These are phyloP conservation scores for Solanum lignicaule DNA, from an alignment of 257 asterid species.

Conservation along the genomic window DNA sequence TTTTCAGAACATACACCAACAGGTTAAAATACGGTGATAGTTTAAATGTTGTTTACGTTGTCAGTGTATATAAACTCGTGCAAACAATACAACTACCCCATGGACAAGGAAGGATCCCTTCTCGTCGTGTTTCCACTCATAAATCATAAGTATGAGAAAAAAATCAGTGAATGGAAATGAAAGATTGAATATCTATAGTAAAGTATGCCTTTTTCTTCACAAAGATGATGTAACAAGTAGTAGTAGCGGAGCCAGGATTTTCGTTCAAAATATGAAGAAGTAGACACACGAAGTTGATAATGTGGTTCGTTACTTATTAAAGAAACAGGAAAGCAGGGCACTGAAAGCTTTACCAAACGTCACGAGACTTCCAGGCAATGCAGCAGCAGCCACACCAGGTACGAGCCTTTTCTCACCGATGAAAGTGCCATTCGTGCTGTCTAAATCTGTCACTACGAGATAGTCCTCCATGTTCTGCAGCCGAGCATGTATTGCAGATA, in stretches of 20 bases:
- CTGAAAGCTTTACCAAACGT: constrained; percentile 46
- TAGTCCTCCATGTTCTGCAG: constrained; percentile 53
- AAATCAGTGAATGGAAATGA: not conserved
- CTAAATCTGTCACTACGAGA: constrained; percentile 69
- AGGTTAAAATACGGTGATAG: not conserved
- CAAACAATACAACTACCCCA: not conserved
- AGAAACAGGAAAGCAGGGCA: not conserved
- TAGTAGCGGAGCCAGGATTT: not conserved
- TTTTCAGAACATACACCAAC: not conserved
- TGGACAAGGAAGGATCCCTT: not conserved
- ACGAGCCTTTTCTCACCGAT: constrained; percentile 55
- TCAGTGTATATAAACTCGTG: not conserved
- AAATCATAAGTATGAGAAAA: not conserved
- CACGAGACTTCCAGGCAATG: constrained; percentile 61
- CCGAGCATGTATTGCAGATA: constrained; percentile 71
- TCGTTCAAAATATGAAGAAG: not conserved
- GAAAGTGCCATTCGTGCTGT: constrained; percentile 92
- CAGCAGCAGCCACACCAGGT: constrained; percentile 64
- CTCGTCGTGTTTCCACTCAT: not conserved
- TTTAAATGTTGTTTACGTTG: not conserved
- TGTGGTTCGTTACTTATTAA: not conserved
- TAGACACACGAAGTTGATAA: not conserved
- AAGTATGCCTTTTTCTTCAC: not conserved
- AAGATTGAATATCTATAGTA: not conserved
- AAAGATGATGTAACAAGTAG: not conserved